These are phyloP conservation scores for Calonectria fujianensis DNA, from an alignment of 2,329 filamentous ascomycete genomes.

Conservation along the genomic window DNA sequence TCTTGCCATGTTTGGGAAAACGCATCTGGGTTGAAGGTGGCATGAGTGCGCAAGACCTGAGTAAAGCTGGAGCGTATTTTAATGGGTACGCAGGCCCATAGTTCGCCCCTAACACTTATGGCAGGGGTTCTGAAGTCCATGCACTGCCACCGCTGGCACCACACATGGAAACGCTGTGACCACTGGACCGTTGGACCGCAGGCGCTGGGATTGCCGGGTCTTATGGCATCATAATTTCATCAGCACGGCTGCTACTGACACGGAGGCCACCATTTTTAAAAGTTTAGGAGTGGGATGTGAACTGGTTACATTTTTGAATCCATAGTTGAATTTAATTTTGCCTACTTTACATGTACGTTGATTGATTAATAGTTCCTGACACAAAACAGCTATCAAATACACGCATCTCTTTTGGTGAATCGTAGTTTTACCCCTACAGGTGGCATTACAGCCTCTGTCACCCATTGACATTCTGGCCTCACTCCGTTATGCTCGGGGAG, in stretches of 20 bases:
- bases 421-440: constrained; percentile 33
- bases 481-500: constrained; percentile 33
- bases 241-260: background rate
- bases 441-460: constrained; percentile 39
- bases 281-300: background rate
- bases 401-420: constrained; percentile 17
- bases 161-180: background rate
- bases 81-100: background rate
- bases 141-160: constrained; percentile 13
- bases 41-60: constrained; percentile 29
- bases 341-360: background rate
- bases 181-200: background rate
- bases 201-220: background rate
- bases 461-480: constrained; percentile 34
- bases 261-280: background rate
- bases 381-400: background rate
- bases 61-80: background rate
- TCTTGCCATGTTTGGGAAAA: constrained; percentile 29
- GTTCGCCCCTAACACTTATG: background rate
- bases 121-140: background rate
- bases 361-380: background rate
- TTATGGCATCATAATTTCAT: background rate
- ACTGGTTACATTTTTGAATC: background rate
- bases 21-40: background rate
- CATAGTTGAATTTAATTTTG: background rate